Base-by-base conservation (phyloP, 768 basidiomycete genomes). In the Lentinus brumalis region DNA sequence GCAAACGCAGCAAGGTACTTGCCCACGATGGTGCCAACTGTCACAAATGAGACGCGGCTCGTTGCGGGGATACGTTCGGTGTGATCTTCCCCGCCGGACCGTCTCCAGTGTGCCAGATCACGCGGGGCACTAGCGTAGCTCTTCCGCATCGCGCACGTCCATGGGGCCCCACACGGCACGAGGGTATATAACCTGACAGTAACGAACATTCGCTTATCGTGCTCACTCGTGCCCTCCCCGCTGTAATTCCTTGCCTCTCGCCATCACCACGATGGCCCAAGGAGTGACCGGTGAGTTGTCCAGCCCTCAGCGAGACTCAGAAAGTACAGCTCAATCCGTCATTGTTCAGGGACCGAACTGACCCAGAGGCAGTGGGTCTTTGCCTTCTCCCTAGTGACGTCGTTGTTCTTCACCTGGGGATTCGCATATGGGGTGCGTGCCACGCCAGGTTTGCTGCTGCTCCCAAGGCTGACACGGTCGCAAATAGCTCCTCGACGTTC, bases 371-470 rank as follows among this genome's bases (percentile, higher is more conserved):
- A 77, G 66, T 86, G 81, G 81, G 74, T 73, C 30, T 86, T 81
- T 69, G 79, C 89, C 8, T 91, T 88, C 70, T 76, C 77, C 41
- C 81, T 91, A 56, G 86, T 92, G 60, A 91, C 88, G 18, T 83
- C 87, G 11, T 77, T 91, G 35, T 91, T 91, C 79, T 90, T 91
- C 74, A 86, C 88, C 81, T 85, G 86, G 86, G 87, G 86, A 0
- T 88, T 88, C 71, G 83, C 87, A 6, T 86, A 88, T 59, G 86
- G 86, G 39, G 83, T 86, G 70, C 67, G 82, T 57, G 30, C 21
- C 16, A 11, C 51, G 38, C 26, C 35, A n/a, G 8, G 50, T 1
- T 30, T 15, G 12, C 21, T 51, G 15, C 12, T 18, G 21, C 35
- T n/a, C 56, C 35, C 42, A 7, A 57, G 61, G 47, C 64, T 74